Base-by-base conservation (phyloP, 345 rosid species). In the Sonneratia alba region DNA sequence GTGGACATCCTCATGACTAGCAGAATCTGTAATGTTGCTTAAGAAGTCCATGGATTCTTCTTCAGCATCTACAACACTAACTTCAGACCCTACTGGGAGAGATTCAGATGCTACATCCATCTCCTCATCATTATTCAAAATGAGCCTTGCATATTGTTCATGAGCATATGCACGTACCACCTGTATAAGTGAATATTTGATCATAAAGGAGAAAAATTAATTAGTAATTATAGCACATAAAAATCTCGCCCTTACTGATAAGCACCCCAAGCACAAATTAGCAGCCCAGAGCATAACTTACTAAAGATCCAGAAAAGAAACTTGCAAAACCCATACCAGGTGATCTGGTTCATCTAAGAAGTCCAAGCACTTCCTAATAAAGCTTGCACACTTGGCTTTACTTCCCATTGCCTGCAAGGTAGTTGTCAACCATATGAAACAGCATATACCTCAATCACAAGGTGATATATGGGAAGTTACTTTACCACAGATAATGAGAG, bases 131-230 rank as follows among this genome's bases (percentile, higher is more conserved):
- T 82, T 77, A 79, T 80, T 85, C 76, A 94, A 81, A 75, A 94
- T 90, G 55, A 94, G 95, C 80, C 98, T 82, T 62, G 98, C 98
- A 77, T 87, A 94, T 75, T 94, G 96, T 72, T 94, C 98, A 70
- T 94, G 98, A 73, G 98, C 98, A 75, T 76, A 83, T 66, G 98
- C 96, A 53, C 98, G 96, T 43, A 94, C 90, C 74, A 91, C 95
- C 97, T 94, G 80, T 75, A 77, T 69, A 75, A 43, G 68, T 78
- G 36, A 37, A 74, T 70, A 73, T 49, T 61, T 69, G 42, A 43
- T 15, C 55, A 73, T 53, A 79, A 72, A 61, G 81, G 11, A 37
- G 75, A 22, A 37, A 66, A 56, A 51, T 19, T 22, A 37, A 16
- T 53, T 14, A 67, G 0, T 7, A 22, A 57, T n/a, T 22, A n/a